Conservation (phyloP, 1,284 basidiomycete genomes). For the Apiotrichum gracile region DNA sequence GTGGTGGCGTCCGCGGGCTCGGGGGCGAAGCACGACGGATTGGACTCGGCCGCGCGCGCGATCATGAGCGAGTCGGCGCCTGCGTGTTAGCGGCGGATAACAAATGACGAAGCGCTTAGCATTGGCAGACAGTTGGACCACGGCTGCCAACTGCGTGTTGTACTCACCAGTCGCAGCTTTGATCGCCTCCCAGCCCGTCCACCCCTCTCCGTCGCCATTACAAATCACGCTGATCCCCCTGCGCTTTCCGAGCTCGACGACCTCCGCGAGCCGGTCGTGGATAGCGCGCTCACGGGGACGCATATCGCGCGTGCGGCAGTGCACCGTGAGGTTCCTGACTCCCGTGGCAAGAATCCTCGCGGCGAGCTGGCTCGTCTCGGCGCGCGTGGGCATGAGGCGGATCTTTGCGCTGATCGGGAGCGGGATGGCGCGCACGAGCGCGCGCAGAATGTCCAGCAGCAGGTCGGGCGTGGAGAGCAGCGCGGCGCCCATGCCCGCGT, state of each 20-base stretch:
- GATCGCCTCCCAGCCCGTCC: constrained; percentile 69
- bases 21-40: constrained; percentile 78
- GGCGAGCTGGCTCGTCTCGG: constrained; percentile 80
- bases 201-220: constrained; percentile 87
- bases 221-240: constrained; percentile 74
- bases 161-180: constrained; percentile 63
- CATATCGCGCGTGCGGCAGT: constrained; percentile 93
- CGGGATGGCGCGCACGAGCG: constrained; percentile 67
- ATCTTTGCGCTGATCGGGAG: constrained; percentile 90
- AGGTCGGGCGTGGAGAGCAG: constrained; percentile 86
- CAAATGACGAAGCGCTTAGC: too few species aligned
- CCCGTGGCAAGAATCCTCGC: constrained; percentile 81
- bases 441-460: constrained; percentile 75
- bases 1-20: constrained; percentile 61
- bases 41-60: constrained; percentile 86
- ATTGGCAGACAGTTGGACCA: background rate
- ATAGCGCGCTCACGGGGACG: constrained; percentile 74
- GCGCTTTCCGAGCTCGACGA: constrained; percentile 60
- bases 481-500: constrained; percentile 93
- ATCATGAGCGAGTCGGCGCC: constrained; percentile 94
- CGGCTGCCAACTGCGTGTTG: too few species aligned
- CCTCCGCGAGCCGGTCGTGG: constrained; percentile 70
- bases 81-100: constrained; percentile 41
- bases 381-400: constrained; percentile 75
- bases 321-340: constrained; percentile 83